phyloP scores from a whole-genome alignment of 306 rosid species.

The Trifolium dubium region DNA sequence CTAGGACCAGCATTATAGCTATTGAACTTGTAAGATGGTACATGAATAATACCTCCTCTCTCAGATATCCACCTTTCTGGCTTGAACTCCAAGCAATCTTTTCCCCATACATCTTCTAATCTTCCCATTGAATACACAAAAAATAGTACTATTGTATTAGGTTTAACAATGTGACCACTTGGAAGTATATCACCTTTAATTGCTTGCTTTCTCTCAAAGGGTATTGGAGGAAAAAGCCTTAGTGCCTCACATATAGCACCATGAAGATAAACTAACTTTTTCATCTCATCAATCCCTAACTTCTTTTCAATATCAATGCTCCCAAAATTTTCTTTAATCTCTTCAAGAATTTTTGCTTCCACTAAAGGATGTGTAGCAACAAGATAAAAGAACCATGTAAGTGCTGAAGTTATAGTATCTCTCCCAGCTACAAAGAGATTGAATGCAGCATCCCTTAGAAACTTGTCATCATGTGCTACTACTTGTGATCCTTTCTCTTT shows the following conservation, averaged over 20 bases:
- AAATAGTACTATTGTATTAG: neutral
- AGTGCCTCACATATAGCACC: slow-evolving; percentile 2
- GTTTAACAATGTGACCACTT: neutral
- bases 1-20: slow-evolving; percentile 32
- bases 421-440: slow-evolving; percentile 53
- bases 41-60: neutral
- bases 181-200: slow-evolving; percentile 10
- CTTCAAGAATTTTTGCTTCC: slow-evolving; percentile 54
- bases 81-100: slow-evolving; percentile 15
- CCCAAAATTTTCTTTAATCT: slow-evolving; percentile 31
- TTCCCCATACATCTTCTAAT: neutral
- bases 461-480: slow-evolving; percentile 31
- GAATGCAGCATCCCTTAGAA: slow-evolving; percentile 52
- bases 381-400: slow-evolving; percentile 59
- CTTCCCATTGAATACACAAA: slow-evolving; percentile 1
- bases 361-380: slow-evolving; percentile 53
- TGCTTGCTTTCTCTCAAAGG: slow-evolving; percentile 10
- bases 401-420: slow-evolving; percentile 53
- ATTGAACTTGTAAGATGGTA: neutral
- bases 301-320: neutral
- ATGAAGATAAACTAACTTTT: neutral
- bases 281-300: neutral
- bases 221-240: slow-evolving; percentile 1
- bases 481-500: neutral
- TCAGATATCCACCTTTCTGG: slow-evolving; percentile 6